Evolutionary conservation across 768 basidiomycete species (phyloP).

Genomic region (Hygrophoropsis aurantiaca): DNA sequence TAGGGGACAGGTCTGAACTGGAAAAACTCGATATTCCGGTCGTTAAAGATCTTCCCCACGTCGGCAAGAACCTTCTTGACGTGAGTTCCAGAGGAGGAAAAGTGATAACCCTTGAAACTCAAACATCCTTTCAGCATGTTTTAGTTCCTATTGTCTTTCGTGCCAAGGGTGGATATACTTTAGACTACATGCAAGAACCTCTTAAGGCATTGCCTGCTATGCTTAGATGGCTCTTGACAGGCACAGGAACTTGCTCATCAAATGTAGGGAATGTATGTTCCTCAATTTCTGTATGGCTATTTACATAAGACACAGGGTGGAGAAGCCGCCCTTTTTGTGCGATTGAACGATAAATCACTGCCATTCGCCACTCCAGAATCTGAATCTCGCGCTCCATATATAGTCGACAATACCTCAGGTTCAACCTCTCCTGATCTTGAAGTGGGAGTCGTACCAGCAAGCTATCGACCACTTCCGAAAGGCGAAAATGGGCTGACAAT

Average conservation of each 20-base stretch:
- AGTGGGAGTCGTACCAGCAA: constrained; percentile 2
- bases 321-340: constrained; percentile 17
- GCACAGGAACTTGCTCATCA: constrained; percentile 45
- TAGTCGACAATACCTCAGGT: constrained; percentile 9
- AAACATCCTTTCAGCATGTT: background rate
- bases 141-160: background rate
- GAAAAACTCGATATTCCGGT: constrained; percentile 47
- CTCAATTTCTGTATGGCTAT: background rate
- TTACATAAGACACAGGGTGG: constrained; percentile 6
- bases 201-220: constrained; percentile 1
- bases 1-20: constrained; percentile 62
- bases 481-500: too few relatives aligned
- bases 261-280: constrained; percentile 36
- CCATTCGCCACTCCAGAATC: constrained; percentile 1
- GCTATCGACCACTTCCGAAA: too few relatives aligned
- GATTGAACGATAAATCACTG: constrained; percentile 12
- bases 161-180: background rate
- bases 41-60: constrained; percentile 64
- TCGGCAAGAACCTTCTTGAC: constrained; percentile 69
- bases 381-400: background rate
- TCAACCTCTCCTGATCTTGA: constrained; percentile 11
- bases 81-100: background rate
- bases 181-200: constrained; percentile 3
- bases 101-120: background rate
- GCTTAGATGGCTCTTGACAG: constrained; percentile 8